Evolutionary conservation across 495 filamentous ascomycete species (phyloP), one percentile per base, ranked within the genome.

Genomic region (Jackrogersella minutella): DNA sequence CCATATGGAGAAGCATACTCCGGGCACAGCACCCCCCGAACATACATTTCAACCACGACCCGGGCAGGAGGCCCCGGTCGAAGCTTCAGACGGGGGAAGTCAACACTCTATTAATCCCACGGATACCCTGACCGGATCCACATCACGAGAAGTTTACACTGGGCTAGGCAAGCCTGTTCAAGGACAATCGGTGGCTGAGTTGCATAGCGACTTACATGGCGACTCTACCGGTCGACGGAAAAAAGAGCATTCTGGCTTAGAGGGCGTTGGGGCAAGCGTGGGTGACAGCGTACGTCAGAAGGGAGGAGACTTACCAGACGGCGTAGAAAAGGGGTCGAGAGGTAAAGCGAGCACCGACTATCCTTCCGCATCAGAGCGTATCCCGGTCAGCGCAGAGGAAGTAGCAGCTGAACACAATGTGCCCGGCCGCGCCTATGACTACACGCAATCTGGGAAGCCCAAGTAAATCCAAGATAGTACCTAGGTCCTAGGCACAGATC

Each of bases 21-120:
- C 88, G 0, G 91, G 90, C 49, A 86, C 86, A 5, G 91, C 91
- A 0, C 90, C 91, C 0, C 70, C 76, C 0, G 80, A 85, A 61
- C 69, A 78, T 64, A 90, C 88, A 8, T 91, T 85, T 78, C 62
- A 76, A 1, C 86, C 90, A 8, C 84, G 88, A 68, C 64, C 82
- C 10, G 70, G 73, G 21, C 70, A 72, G 65, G 80, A 84, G 44
- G 65, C 74, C 16, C 81, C 86, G 58, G 81, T 83, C 19, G 73
- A 77, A 62, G 83, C 85, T 62, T 26, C 64, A 16, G 50, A 57
- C 21, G 22, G 17, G 5, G 55, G 50, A 37, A 34, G 17, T 26
- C 50, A 61, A 8, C 40, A 22, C 4, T 33, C 39, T 1, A 51
- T 69, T 55, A 59, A 71, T 7, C 82, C 88, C 2, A 72, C 74